These are phyloP conservation scores for Ploettnerulaceae sp. DNA, from an alignment of 2,329 filamentous ascomycete genomes.

Conservation along the genomic window DNA sequence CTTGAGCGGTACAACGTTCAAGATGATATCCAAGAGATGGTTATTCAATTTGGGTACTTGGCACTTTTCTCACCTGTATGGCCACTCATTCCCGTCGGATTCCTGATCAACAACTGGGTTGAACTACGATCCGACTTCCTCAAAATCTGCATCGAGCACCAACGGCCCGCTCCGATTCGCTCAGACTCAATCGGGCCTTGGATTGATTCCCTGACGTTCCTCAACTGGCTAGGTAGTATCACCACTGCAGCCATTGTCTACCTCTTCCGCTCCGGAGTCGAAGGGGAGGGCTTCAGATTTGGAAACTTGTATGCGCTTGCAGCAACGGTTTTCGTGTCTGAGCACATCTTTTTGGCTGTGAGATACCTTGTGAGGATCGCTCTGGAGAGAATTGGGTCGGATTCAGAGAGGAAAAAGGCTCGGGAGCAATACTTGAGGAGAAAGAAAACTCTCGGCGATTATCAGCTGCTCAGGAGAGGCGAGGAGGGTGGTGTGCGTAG, in stretches of 20 bases:
- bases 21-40: background rate
- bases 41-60: conserved; percentile 59
- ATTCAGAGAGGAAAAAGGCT: background rate
- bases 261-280: conserved; percentile 57
- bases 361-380: conserved; percentile 67
- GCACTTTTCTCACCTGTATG: conserved; percentile 86
- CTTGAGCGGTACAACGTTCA: no score
- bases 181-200: conserved; percentile 91
- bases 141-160: conserved; percentile 84
- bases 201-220: conserved; percentile 75
- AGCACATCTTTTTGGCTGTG: conserved; percentile 78
- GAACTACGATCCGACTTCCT: conserved; percentile 87
- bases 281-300: conserved; percentile 57
- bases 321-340: conserved; percentile 67
- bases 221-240: conserved; percentile 85
- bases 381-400: conserved; percentile 60
- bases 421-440: conserved; percentile 1
- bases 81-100: conserved; percentile 81
- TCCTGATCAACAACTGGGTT: conserved; percentile 91
- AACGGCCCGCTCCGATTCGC: conserved; percentile 80
- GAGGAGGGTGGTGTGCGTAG: background rate
- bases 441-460: background rate
- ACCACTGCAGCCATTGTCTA: conserved; percentile 83
- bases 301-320: conserved; percentile 63
- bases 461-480: background rate